A percentile compares a stretch with the other conserved stretches of the same genome.
Conservation (phyloP, 805 yeast species). For the Pichia thaimueangensis region DNA sequence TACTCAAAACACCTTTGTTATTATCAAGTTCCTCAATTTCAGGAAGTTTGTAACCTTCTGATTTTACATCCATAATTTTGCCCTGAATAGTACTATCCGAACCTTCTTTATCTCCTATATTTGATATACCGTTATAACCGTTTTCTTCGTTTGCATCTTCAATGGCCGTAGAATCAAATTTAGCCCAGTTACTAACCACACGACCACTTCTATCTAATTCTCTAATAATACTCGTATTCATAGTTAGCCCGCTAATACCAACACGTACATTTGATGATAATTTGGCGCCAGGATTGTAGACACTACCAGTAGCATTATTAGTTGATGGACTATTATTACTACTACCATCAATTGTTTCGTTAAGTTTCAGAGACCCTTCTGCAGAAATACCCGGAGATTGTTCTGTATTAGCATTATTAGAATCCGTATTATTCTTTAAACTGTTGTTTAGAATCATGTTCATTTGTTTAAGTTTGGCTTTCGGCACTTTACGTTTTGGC, state of each 20-base stretch:
- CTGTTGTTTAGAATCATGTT: too few species aligned
- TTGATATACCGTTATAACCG: too few species aligned
- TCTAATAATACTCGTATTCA: constrained; percentile 23
- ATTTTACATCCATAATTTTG: too few species aligned
- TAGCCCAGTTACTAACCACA: constrained; percentile 10
- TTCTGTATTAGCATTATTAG: background rate
- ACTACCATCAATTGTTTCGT: background rate
- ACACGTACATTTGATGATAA: constrained; percentile 11
- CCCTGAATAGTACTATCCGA: too few species aligned
- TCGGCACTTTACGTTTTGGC: background rate
- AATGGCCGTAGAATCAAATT: too few species aligned
- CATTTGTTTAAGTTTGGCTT: constrained; percentile 2
- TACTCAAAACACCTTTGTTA: constrained; percentile 9
- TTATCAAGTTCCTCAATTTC: constrained; percentile 12
- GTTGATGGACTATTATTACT: background rate
- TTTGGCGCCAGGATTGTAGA: constrained; percentile 2
- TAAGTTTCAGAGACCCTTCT: background rate
- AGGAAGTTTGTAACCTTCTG: constrained; percentile 4
- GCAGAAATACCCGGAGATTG: background rate
- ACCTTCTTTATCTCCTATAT: too few species aligned
- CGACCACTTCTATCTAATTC: constrained; percentile 22
- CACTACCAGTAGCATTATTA: background rate
- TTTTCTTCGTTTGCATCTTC: too few species aligned
- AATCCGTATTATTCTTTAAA: too few species aligned
- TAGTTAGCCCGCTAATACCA: constrained; percentile 22